Evolutionary conservation across 441 rosid species (phyloP).

Genomic region (Breynia disticha): DNA sequence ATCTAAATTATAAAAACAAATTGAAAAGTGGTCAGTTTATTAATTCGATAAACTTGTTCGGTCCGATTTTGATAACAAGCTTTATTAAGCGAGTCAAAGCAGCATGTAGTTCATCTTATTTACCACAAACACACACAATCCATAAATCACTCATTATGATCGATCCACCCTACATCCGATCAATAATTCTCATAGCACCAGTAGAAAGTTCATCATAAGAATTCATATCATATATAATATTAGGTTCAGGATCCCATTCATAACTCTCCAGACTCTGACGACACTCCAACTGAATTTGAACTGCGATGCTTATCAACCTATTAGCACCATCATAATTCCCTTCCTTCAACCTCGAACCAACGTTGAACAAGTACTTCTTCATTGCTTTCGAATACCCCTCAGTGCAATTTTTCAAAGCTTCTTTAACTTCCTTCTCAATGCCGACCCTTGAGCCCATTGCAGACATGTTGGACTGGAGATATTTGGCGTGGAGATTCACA

Average conservation of each 20-base stretch:
- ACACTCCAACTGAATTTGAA: not conserved
- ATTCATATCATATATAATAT: slow-evolving; percentile 10
- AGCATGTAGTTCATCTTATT: slow-evolving; percentile 4
- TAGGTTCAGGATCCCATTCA: not conserved
- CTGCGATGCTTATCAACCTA: not conserved
- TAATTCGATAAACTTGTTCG: too few relatives aligned
- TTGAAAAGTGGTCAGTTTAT: too few relatives aligned
- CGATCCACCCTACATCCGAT: slow-evolving; percentile 10
- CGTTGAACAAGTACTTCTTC: not conserved
- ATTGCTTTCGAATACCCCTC: not conserved
- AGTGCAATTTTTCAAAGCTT: not conserved
- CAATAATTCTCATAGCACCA: slow-evolving; percentile 18
- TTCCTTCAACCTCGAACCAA: not conserved
- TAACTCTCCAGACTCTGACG: not conserved
- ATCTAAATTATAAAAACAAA: too few relatives aligned
- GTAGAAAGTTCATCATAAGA: slow-evolving; percentile 18
- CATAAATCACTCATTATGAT: not conserved
- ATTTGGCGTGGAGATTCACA: not conserved
- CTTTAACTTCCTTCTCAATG: not conserved
- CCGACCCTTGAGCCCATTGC: not conserved
- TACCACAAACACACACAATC: not conserved
- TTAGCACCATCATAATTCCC: slow-evolving; percentile 14
- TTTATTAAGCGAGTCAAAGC: too few relatives aligned
- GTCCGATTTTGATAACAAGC: too few relatives aligned
- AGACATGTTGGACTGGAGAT: slow-evolving; percentile 7